phyloP scores from a whole-genome alignment of 2,329 filamentous ascomycete species.

The Scedosporium boydii region DNA sequence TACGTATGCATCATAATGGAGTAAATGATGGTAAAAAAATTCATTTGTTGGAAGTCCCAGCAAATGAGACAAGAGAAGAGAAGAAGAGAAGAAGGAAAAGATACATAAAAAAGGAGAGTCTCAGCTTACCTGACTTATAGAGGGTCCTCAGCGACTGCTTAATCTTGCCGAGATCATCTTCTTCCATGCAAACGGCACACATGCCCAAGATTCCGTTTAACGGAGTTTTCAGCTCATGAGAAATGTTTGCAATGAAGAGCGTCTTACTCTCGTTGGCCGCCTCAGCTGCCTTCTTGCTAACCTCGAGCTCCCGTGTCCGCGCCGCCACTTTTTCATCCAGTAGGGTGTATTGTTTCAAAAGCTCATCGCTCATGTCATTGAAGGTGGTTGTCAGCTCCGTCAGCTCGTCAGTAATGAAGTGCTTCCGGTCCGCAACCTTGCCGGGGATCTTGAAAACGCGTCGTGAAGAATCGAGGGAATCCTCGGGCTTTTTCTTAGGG shows the following conservation, averaged over 20 bases:
- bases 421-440: constrained; percentile 67
- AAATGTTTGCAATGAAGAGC: constrained; percentile 92
- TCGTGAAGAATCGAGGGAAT: constrained; percentile 25
- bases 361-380: constrained; percentile 88
- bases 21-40: background rate
- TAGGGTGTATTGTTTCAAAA: constrained; percentile 75
- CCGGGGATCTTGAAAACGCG: constrained; percentile 73
- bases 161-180: constrained; percentile 67
- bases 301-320: constrained; percentile 73
- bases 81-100: background rate
- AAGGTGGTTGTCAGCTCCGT: constrained; percentile 79
- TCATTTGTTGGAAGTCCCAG: background rate
- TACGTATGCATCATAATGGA: no score
- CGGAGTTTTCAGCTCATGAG: constrained; percentile 80
- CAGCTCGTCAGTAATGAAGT: constrained; percentile 71
- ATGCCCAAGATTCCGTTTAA: constrained; percentile 93
- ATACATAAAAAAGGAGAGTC: constrained; percentile 14
- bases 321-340: constrained; percentile 78
- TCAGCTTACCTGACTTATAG: constrained; percentile 60
- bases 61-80: background rate
- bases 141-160: constrained; percentile 79
- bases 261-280: constrained; percentile 97
- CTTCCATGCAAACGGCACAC: constrained; percentile 87
- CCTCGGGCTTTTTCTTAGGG: constrained; percentile 8
- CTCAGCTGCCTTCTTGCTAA: constrained; percentile 85